Base-by-base conservation (phyloP, 1,284 basidiomycete species). In the Salmacisia buchloeana region DNA sequence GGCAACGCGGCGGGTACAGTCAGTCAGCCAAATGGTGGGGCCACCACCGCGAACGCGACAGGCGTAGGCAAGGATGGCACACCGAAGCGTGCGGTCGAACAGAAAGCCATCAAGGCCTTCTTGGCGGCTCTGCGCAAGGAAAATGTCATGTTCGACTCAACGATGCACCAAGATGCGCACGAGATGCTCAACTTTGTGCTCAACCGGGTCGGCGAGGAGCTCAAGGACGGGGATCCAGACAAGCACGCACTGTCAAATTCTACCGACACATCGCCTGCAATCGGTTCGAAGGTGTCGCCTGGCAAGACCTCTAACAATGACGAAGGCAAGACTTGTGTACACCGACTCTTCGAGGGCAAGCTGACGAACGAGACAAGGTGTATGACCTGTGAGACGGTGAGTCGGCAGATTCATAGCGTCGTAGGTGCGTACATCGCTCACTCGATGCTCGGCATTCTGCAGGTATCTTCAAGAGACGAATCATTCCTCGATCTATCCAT, bases 311-410 rank as follows among this genome's bases (percentile, higher is more conserved):
- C 66, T 45, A 63, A 66, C 29, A 59, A 61, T 52, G 46, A 66
- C 21, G 65, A 68, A 27, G 63, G 80, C 62, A 85, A 87, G 68
- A 94, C 93, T 0, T 87, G 94, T 70, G 88, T 98, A 1, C 94
- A 97, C 76, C 86, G 86, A 60, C 85, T 97, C 52, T 98, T 97
- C 73, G 91, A 97, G 80, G 94, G 96, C 29, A 84, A 88, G 2
- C 81, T 97, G 66, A 97, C 94, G 15, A 97, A 93, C 81, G 96
- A 98, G 83, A 98, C 94, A 21, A 86, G 92, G 33, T 98, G 94
- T 81, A 83, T 98, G 65, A 94, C 93, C 15, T 98, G 94, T 84
- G 94, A 98, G 60, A 75, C 75, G 23, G 73, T 69, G 60, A 56
- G 66, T 62, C n/a, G n/a, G n/a, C n/a, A n/a, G n/a, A n/a, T n/a